Conservation (phyloP, 495 filamentous ascomycete species). For the Penicillium longicatenatum region DNA sequence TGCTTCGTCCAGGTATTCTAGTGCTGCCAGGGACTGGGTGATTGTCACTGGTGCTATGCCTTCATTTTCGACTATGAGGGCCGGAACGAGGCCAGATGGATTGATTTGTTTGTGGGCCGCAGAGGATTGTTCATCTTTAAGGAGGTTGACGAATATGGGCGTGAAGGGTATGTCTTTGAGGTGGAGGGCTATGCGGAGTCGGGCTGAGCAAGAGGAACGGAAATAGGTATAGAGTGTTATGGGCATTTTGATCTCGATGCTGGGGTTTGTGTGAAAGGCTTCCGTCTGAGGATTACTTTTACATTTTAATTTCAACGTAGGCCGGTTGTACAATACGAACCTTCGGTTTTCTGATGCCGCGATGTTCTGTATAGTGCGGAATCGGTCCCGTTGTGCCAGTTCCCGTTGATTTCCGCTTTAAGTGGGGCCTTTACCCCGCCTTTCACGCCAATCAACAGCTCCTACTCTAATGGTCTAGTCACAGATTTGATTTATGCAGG, state of each 20-base stretch:
- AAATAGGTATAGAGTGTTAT: conserved; percentile 56
- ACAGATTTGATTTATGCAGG: too few species aligned
- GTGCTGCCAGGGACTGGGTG: conserved; percentile 52
- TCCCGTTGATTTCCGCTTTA: conserved; percentile 4
- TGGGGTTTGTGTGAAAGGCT: too few species aligned
- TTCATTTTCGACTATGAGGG: conserved; percentile 39
- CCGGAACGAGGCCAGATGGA: conserved; percentile 52
- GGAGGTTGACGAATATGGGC: conserved; percentile 47
- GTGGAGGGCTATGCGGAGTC: conserved; percentile 53
- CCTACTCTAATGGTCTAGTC: too few species aligned
- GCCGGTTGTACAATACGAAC: not conserved
- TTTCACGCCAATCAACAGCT: not conserved
- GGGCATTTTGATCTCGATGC: conserved; percentile 18
- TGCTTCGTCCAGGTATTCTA: conserved; percentile 56
- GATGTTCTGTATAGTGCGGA: not conserved
- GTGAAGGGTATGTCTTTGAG: conserved; percentile 48
- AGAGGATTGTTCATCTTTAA: conserved; percentile 43
- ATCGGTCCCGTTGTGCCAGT: conserved; percentile 2
- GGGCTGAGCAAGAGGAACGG: conserved; percentile 57
- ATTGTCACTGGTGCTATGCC: conserved; percentile 33
- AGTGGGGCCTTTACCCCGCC: not conserved
- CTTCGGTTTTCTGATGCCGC: not conserved
- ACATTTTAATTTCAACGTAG: not conserved
- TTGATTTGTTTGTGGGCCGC: conserved; percentile 40
- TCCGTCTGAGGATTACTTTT: too few species aligned